Percentiles rank a stretch among this genome's conserved stretches.
These are phyloP conservation scores for Arctium lappa DNA, from an alignment of 129 eudicot species.

Conservation along the genomic window DNA sequence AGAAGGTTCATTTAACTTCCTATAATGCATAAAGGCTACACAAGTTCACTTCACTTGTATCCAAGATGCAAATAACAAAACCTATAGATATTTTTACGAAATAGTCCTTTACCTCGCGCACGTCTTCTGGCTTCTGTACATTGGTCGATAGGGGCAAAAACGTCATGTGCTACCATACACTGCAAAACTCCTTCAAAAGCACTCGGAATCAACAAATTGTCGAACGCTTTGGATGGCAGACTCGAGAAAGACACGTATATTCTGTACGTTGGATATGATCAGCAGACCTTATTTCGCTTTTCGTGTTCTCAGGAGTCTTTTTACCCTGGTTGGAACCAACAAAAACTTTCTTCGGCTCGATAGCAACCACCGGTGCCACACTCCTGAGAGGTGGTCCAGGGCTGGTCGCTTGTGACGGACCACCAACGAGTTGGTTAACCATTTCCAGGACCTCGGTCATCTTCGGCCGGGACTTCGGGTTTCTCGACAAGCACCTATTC, in stretches of 20 bases:
- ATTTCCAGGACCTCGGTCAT: constrained; percentile 79
- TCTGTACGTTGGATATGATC: constrained; percentile 27
- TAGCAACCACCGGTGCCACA: constrained; percentile 12
- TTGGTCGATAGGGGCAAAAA: neutral
- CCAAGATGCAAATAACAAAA: constrained; percentile 4
- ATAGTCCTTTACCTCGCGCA: constrained; percentile 7
- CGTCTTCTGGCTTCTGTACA: constrained; percentile 5
- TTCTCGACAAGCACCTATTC: constrained; percentile 61
- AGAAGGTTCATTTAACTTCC: constrained; percentile 14
- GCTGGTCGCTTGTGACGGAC: constrained; percentile 18
- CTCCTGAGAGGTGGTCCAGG: constrained; percentile 31
- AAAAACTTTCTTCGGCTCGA: constrained; percentile 26
- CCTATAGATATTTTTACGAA: neutral
- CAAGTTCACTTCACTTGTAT: constrained; percentile 13
- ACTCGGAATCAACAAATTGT: constrained; percentile 32
- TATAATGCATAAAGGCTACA: constrained; percentile 27
- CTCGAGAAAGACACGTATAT: constrained; percentile 37
- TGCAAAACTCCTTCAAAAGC: constrained; percentile 2
- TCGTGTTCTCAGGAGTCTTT: constrained; percentile 24
- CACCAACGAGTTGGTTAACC: constrained; percentile 54
- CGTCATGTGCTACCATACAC: constrained; percentile 16
- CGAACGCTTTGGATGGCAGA: constrained; percentile 40
- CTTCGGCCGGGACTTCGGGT: constrained; percentile 63
- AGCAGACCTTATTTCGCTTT: constrained; percentile 27
- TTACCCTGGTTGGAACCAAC: constrained; percentile 5